Evolutionary conservation across 2,329 filamentous ascomycete genomes (phyloP).

Genomic region (Fusarium mundagurra): DNA sequence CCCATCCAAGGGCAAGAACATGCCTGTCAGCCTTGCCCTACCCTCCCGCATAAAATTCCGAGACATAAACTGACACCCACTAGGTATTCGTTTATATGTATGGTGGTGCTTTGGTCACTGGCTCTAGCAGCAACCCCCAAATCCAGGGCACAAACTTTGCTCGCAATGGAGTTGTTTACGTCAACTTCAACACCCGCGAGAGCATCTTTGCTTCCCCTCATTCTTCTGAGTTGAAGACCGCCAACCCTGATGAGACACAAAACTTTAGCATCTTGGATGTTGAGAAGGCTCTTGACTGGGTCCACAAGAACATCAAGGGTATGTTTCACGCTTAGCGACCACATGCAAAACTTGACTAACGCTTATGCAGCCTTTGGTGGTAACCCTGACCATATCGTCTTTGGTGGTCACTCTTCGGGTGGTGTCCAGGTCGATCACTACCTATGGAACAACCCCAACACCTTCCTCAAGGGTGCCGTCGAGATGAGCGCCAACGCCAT

Average conservation of each 20-base stretch:
- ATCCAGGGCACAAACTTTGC: conserved; percentile 50
- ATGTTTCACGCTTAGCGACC: not conserved
- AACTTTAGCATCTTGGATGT: conserved; percentile 43
- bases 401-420: conserved; percentile 54
- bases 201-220: conserved; percentile 57
- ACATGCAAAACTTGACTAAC: not conserved
- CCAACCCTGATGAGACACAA: conserved; percentile 29
- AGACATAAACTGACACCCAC: not conserved
- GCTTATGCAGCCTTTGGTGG: conserved; percentile 51
- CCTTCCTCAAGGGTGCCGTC: conserved; percentile 50
- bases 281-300: conserved; percentile 41
- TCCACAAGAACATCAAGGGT: conserved; percentile 38
- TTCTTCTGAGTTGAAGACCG: conserved; percentile 48
- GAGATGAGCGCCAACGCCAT: conserved; percentile 56
- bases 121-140: conserved; percentile 53
- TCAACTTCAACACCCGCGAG: conserved; percentile 54
- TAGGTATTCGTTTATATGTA: conserved; percentile 54
- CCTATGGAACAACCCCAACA: conserved; percentile 52
- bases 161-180: conserved; percentile 49
- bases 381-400: conserved; percentile 56
- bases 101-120: conserved; percentile 46
- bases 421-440: conserved; percentile 53
- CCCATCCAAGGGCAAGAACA: conserved; percentile 36
- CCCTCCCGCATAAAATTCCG: not conserved
- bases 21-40: conserved; percentile 40